phyloP scores from a whole-genome alignment of 2,329 filamentous ascomycete species.

The Aspergillaceae sp. region DNA sequence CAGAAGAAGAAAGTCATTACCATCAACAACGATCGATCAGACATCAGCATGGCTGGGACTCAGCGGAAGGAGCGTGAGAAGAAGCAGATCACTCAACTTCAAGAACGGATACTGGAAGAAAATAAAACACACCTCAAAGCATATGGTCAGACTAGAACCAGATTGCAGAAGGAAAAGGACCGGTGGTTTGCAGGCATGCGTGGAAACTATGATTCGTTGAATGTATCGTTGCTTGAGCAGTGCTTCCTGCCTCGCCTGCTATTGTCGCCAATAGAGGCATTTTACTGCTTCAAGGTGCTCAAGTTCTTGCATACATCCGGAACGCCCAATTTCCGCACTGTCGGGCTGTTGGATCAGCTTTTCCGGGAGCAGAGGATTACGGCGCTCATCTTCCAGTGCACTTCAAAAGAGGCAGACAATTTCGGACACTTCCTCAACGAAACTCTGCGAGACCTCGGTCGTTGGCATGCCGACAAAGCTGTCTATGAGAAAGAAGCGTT shows the following conservation, averaged over 20 bases:
- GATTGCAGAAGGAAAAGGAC: conserved; percentile 66
- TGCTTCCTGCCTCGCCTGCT: conserved; percentile 85
- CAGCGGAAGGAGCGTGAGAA: conserved; percentile 62
- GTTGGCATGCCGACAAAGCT: conserved; percentile 72
- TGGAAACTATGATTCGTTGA: conserved; percentile 56
- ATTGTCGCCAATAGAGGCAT: conserved; percentile 75
- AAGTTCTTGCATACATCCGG: conserved; percentile 79
- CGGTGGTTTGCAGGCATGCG: conserved; percentile 65
- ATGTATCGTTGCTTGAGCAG: conserved; percentile 73
- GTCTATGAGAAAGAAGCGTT: conserved; percentile 77
- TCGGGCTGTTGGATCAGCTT: conserved; percentile 72
- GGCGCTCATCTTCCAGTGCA: conserved; percentile 78
- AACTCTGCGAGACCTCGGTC: conserved; percentile 66
- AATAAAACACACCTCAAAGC: conserved; percentile 60
- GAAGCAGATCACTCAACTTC: conserved; percentile 59
- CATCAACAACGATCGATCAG: conserved; percentile 62
- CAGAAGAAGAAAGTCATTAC: conserved; percentile 59
- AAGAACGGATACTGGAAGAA: conserved; percentile 64
- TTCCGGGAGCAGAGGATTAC: conserved; percentile 76
- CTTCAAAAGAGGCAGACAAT: conserved; percentile 82
- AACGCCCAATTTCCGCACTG: conserved; percentile 76
- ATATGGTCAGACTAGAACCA: conserved; percentile 58
- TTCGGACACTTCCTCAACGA: conserved; percentile 85
- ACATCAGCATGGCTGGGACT: conserved; percentile 59
- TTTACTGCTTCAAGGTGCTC: conserved; percentile 79